Base-by-base conservation (phyloP, 2,329 filamentous ascomycete genomes). In the Colletotrichum orbiculare region DNA sequence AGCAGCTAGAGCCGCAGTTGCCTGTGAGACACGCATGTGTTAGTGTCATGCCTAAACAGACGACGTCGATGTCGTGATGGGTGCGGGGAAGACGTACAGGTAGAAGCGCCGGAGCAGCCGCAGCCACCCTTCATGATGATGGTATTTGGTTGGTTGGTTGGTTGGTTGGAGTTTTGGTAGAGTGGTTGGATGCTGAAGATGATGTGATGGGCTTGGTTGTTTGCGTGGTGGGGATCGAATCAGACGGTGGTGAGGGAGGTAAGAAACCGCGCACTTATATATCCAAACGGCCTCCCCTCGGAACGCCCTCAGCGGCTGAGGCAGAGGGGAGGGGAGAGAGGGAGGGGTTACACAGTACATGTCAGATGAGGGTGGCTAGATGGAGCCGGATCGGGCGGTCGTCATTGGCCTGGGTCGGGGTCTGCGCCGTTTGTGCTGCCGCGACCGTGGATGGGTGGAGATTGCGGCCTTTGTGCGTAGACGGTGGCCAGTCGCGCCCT, bases 71-170 rank as follows among this genome's bases (percentile, higher is more conserved):
- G 39, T 17, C 38, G 15, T 60, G 38, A 37, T n/a, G 38, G 7
- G n/a, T 33, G 46, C 41, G n/a, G 43, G 46, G 15, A 11, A 4
- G 13, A 64, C 64, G 6, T 66, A 66, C 68, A 69, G 57, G 64
- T 57, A 52, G 67, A 68, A 57, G 68, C 52, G 67, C 68, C 67
- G 67, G 68, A 69, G 68, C 68, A 69, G 68, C 68, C 68, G 48
- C 68, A 69, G 64, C 69, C 68, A 64, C 68, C 68, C 68, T 69
- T 69, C 68, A 69, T 69, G 66, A 69, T 69, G 67, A 64, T 67
- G 66, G 60, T 68, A 25, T 35, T 49, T 67, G 46, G 58, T 59
- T 64, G 43, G 60, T 59, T 64, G 43, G 60, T 57, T 55, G 56
- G 9, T 59, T 54, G 49, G 50, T 17, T 35, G 41, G 13, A 43